phyloP scores from a whole-genome alignment of 768 basidiomycete species.

The Suillus lakei region DNA sequence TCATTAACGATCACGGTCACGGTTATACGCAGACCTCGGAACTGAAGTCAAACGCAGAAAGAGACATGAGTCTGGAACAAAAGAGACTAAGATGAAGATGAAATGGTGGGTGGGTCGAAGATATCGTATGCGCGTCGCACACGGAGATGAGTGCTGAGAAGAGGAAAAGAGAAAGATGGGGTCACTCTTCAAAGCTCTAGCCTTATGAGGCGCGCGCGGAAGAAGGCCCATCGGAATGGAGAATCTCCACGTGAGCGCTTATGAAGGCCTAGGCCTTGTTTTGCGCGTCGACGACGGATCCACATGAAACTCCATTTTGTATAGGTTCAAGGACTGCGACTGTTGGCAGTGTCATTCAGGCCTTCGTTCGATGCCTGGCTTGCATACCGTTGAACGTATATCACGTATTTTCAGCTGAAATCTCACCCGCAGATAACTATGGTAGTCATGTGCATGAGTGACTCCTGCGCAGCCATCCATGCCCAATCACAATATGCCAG shows the following conservation, averaged over 20 bases:
- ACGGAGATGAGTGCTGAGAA: not conserved
- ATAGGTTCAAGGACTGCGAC: slow-evolving; percentile 11
- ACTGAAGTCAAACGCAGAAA: not conserved
- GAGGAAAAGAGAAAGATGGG: not conserved
- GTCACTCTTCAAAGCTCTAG: not conserved
- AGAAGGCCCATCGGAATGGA: not conserved
- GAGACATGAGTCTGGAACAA: not conserved
- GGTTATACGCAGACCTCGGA: not conserved
- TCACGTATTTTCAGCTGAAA: not conserved
- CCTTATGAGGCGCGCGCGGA: not conserved
- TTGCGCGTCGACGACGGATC: not conserved
- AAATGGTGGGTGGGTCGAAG: not conserved
- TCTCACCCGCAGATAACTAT: not conserved
- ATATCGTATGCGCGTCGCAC: not conserved
- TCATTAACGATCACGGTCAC: not conserved
- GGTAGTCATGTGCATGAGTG: too few relatives aligned
- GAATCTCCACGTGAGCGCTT: not conserved
- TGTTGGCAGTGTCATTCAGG: slow-evolving; percentile 6
- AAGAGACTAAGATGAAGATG: not conserved
- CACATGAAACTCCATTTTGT: not conserved
- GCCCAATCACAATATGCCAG: slow-evolving; percentile 1
- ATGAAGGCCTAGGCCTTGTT: not conserved
- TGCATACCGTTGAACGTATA: slow-evolving; percentile 14
- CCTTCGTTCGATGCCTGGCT: slow-evolving; percentile 15
- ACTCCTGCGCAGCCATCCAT: too few relatives aligned